Evolutionary conservation across 176 grass and related monocot genomes (phyloP), one percentile per base, ranked within the genome.

Genomic region (Rhynchospora breviuscula): DNA sequence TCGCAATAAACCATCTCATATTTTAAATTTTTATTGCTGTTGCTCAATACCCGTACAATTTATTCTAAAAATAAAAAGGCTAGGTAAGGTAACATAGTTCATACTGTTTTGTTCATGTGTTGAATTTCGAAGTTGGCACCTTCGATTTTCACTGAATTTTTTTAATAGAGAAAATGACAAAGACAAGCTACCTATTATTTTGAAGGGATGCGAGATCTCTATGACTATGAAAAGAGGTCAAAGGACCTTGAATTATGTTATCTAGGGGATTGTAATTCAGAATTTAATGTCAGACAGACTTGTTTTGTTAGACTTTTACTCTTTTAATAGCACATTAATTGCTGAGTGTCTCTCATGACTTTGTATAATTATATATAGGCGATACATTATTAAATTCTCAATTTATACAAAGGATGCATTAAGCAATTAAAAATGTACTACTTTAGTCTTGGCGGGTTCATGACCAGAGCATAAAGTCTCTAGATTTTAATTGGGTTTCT

Each of bases 201-300:
- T 40, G 4, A 40, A 40, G 35, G 35, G 35, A 0, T 1, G 26
- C n/a, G 26, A 29, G 26, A 29, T 29, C 35, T 26, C 10, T 63
- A 26, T 63, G 21, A 10, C 3, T 40, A 40, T 2, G 35, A 63
- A 26, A 19, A 63, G 9, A 63, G n/a, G 59, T 61, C 59, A 22
- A 31, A 64, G 23, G 23, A 31, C 62, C 22, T 64, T 31, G 19
- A 64, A 64, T 26, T 11, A 64, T 64, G 23, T 29, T 13, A 64
- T 11, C 62, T 31, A 64, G 62, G 62, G 62, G 19, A 64, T 5
- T 64, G 10, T 10, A 26, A 64, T 64, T 65, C 6, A 59, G 57
- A 59, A 59, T 59, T 73, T 51, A 74, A 51, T 74, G 45, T 74
- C 69, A 74, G 23, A 51, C 7, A 51, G 69, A 74, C 69, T 74